phyloP scores from a whole-genome alignment of 2,329 filamentous ascomycete species.

The Pseudovirgaria hyperparasitica region DNA sequence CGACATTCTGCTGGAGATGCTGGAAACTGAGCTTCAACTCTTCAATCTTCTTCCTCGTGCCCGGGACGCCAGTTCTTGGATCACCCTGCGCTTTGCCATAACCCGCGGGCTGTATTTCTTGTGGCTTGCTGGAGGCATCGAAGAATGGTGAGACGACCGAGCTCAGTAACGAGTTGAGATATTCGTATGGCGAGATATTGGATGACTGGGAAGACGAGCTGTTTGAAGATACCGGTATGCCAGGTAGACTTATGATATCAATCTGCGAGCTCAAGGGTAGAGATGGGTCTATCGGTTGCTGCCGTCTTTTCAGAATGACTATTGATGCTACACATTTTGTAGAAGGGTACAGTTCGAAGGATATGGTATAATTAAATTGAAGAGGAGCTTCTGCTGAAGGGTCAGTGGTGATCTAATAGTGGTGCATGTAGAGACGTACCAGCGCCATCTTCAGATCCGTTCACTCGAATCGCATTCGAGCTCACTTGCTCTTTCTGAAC shows the following conservation, averaged over 20 bases:
- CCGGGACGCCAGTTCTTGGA: conserved; percentile 84
- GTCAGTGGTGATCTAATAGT: too few relatives aligned
- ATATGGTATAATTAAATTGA: conserved; percentile 63
- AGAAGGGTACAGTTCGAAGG: conserved; percentile 68
- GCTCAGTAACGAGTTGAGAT: conserved; percentile 83
- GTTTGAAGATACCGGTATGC: conserved; percentile 58
- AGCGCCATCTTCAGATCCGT: conserved; percentile 18
- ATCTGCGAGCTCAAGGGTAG: conserved; percentile 78
- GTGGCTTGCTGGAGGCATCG: conserved; percentile 77
- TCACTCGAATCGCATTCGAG: conserved; percentile 30
- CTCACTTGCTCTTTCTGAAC: conserved; percentile 83
- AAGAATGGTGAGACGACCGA: conserved; percentile 91
- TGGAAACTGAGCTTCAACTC: conserved; percentile 83
- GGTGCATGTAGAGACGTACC: conserved; percentile 14
- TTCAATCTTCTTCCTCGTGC: conserved; percentile 94
- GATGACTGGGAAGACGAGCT: conserved; percentile 57
- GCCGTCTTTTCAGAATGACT: conserved; percentile 79
- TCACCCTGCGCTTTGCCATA: conserved; percentile 74
- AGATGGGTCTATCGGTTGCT: conserved; percentile 72
- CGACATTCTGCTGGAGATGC: conserved; percentile 93
- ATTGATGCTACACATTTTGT: conserved; percentile 75
- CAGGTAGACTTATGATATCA: conserved; percentile 84
- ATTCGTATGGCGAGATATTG: conserved; percentile 74
- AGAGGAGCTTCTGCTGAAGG: conserved; percentile 17
- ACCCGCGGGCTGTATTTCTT: conserved; percentile 21